Evolutionary conservation across 192 early-diverging fungal species (phyloP), one percentile per base, ranked within the genome.

Genomic region (Podila clonocystis): DNA sequence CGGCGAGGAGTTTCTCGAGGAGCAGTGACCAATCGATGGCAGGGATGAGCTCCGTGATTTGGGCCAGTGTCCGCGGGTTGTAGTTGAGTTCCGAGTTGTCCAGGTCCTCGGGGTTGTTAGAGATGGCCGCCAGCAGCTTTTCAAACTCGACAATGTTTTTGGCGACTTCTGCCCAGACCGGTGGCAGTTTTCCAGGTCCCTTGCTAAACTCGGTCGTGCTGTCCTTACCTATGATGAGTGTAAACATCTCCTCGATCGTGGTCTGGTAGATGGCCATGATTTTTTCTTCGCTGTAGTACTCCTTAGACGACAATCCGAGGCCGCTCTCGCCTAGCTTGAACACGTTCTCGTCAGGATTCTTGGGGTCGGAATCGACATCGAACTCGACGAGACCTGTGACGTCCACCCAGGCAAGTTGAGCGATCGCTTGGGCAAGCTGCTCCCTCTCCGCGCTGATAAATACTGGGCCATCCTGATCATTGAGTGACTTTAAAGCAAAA

Each of bases 231-330:
- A 89, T 26, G 5, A 89, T 65, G 11, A 68, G 49, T 2, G 50
- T 30, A 62, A 91, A 68, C 48, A 89, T 78, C 5, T 87, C 80
- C 13, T 71, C 58, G 34, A 92, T 57, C 13, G 79, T 79, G 17
- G 50, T 60, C 67, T 83, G 62, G 50, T 89, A 91, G 19, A 78
- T 52, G 26, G 29, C 58, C 15, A 91, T 17, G 11, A 85, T 80
- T 4, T 87, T 74, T 9, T 76, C 49, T 9, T 92, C 83, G 20
- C 83, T 58, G 75, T 93, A 93, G 57, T 92, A 92, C 49, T 92
- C 86, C 38, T 87, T 92, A 29, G 89, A 87, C n/a, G 92, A 91
- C 38, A 92, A 59, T 33, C 76, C 85, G n/a, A 92, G 76, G 4
- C 87, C 89, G 31, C 38, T 67, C 72, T 92, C 89, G 5, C 26